Evolutionary conservation across 257 asterid genomes (phyloP).

Genomic region (Vinca minor): DNA sequence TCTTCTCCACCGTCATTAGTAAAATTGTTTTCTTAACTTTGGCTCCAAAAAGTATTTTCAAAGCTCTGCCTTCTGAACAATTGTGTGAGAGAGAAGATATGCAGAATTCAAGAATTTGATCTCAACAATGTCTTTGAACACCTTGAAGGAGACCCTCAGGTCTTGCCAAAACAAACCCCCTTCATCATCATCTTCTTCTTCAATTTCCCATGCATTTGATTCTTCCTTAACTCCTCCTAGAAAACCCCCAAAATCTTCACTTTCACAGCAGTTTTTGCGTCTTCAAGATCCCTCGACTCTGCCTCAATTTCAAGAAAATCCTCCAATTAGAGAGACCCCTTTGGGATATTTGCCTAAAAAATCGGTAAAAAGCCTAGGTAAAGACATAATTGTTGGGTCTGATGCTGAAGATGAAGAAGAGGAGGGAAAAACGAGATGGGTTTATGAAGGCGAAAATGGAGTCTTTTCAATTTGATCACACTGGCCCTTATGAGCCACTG

Average conservation of each 20-base stretch:
- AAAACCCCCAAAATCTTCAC: slow-evolving; percentile 83
- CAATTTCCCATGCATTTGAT: slow-evolving; percentile 28
- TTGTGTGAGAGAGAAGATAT: not conserved
- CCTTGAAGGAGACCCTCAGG: slow-evolving; percentile 74
- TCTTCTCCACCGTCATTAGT: not conserved
- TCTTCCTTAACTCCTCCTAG: slow-evolving; percentile 36
- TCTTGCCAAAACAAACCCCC: slow-evolving; percentile 47
- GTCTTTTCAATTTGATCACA: slow-evolving; percentile 32
- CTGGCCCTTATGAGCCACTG: slow-evolving; percentile 74
- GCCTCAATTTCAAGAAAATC: slow-evolving; percentile 12
- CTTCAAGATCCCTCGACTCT: slow-evolving; percentile 33
- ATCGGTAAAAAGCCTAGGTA: slow-evolving; percentile 19
- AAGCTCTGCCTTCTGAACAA: not conserved
- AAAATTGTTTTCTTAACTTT: not conserved
- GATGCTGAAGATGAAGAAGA: slow-evolving; percentile 22
- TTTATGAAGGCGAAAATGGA: slow-evolving; percentile 36
- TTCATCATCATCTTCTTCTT: slow-evolving; percentile 21
- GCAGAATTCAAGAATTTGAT: not conserved
- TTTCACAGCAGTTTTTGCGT: slow-evolving; percentile 63
- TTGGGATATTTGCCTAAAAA: slow-evolving; percentile 16
- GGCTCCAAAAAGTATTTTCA: not conserved
- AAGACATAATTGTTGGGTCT: slow-evolving; percentile 25
- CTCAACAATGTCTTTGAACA: slow-evolving; percentile 58
- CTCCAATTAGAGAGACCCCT: slow-evolving; percentile 1
- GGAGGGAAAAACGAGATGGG: slow-evolving; percentile 16